Percentiles rank a stretch among this genome's conserved stretches.
phyloP scores from a whole-genome alignment of 345 rosid species.

The Salix suchowensis region DNA sequence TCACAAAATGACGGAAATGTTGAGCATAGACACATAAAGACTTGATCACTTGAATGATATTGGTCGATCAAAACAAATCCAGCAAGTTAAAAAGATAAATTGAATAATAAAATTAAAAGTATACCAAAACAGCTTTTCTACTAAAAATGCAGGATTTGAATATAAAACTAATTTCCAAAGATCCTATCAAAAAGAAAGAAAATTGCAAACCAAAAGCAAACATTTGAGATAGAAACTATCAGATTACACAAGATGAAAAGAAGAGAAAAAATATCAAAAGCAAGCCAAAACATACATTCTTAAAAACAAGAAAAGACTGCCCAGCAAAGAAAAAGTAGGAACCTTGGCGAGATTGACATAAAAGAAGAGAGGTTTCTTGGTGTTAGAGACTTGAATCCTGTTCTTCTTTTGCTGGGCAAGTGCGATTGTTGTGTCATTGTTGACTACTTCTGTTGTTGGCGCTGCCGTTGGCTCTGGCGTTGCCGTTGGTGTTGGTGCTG shows the following conservation, averaged over 20 bases:
- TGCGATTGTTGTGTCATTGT: neutral
- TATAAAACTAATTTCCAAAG: neutral
- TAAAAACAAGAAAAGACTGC: neutral
- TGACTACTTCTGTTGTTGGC: neutral
- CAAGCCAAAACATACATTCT: neutral
- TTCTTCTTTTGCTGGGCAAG: constrained; percentile 26
- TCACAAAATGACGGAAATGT: no score
- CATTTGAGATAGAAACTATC: neutral
- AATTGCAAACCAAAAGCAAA: neutral
- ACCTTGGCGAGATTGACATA: constrained; percentile 37
- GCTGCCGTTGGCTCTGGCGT: neutral
- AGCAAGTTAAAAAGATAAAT: no score
- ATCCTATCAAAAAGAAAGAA: neutral
- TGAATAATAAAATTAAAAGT: no score
- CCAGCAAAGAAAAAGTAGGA: neutral
- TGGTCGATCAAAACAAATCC: no score
- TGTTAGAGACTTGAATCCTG: constrained; percentile 32
- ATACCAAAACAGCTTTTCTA: no score
- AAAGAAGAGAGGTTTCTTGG: constrained; percentile 34
- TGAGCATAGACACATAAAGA: no score
- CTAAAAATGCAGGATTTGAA: no score
- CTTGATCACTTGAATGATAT: no score
- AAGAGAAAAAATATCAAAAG: neutral
- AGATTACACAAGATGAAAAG: neutral
- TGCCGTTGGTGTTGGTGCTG: neutral